Percentiles rank a stretch among this genome's conserved stretches.
Evolutionary conservation across 139 green algal species (phyloP).

Genomic region (Chlorella sp.): DNA sequence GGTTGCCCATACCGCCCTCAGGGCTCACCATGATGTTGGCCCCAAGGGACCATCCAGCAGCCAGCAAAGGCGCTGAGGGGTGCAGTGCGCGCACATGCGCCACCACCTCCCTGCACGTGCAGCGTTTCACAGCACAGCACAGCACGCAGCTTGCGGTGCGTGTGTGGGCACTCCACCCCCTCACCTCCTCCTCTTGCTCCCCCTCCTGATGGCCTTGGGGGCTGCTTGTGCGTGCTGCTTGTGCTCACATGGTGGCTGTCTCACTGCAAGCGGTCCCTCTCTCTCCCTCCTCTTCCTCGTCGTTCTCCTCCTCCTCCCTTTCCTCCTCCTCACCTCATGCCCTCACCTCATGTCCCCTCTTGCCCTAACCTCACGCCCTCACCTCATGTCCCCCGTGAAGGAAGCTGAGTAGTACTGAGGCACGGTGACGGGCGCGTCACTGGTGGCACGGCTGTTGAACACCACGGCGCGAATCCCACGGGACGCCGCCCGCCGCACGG

Average conservation of each 20-base stretch:
- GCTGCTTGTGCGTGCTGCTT: too few relatives aligned
- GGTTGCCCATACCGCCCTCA: too few relatives aligned
- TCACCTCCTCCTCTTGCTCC: too few relatives aligned
- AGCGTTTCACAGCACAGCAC: too few relatives aligned
- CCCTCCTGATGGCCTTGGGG: too few relatives aligned
- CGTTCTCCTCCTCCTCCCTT: too few relatives aligned
- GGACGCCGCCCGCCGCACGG: slow-evolving; percentile 35
- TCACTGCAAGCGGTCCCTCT: too few relatives aligned
- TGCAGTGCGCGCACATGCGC: slow-evolving; percentile 30
- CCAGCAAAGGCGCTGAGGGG: slow-evolving; percentile 45
- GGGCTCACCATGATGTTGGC: slow-evolving; percentile 85
- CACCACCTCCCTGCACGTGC: slow-evolving; percentile 43
- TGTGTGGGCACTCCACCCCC: too few relatives aligned
- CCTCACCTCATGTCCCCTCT: slow-evolving; percentile 9
- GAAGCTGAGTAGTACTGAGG: slow-evolving; percentile 94
- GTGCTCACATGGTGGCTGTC: too few relatives aligned
- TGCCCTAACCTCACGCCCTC: background rate
- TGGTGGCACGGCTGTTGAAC: slow-evolving; percentile 89
- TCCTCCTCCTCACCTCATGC: background rate
- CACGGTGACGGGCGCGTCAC: slow-evolving; percentile 75
- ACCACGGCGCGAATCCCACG: slow-evolving; percentile 48
- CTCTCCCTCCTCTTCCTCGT: too few relatives aligned
- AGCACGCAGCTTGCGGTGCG: too few relatives aligned
- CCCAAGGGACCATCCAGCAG: slow-evolving; percentile 86
- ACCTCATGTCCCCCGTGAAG: slow-evolving; percentile 83